A percentile compares a stretch with the other conserved stretches of the same genome.
Evolutionary conservation across 495 filamentous ascomycete genomes (phyloP).

Genomic region (Achaetomiella virescens): DNA sequence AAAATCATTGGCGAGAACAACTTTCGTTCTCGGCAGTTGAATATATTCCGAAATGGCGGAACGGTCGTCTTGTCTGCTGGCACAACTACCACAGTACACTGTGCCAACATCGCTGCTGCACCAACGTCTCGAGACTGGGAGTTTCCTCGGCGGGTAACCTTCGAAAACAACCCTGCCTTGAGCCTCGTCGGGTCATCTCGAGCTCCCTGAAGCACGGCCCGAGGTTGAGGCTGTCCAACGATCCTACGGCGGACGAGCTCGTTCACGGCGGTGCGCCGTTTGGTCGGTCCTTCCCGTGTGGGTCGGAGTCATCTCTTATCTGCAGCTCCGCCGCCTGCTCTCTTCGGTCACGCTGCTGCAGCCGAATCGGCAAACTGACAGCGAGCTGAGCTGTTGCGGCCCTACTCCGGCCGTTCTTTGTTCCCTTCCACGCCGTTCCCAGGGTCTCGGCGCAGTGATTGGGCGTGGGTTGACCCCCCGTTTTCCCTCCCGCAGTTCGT

Average conservation of each 20-base stretch:
- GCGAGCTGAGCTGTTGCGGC: constrained; percentile 21
- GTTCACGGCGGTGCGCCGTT: background rate
- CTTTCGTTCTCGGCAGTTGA: too few species aligned
- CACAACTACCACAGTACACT: background rate
- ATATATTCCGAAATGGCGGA: too few species aligned
- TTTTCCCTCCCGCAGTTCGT: background rate
- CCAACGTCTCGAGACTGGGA: background rate
- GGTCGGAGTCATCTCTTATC: background rate
- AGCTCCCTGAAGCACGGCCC: too few species aligned
- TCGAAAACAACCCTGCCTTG: too few species aligned
- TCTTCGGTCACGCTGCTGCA: background rate
- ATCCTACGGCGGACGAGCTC: background rate
- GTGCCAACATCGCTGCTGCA: background rate
- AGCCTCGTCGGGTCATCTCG: too few species aligned
- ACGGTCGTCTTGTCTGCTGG: background rate
- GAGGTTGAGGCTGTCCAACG: too few species aligned
- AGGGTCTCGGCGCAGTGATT: constrained; percentile 1
- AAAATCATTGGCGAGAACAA: background rate
- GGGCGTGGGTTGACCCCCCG: background rate
- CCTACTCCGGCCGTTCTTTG: constrained; percentile 31
- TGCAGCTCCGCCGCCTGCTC: constrained; percentile 23
- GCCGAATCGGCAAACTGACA: constrained; percentile 5
- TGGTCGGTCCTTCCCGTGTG: background rate
- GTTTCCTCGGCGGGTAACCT: constrained; percentile 9
- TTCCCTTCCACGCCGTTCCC: constrained; percentile 5